Base-by-base conservation (phyloP, 2,329 filamentous ascomycete species). In the Coleophoma cylindrospora region DNA sequence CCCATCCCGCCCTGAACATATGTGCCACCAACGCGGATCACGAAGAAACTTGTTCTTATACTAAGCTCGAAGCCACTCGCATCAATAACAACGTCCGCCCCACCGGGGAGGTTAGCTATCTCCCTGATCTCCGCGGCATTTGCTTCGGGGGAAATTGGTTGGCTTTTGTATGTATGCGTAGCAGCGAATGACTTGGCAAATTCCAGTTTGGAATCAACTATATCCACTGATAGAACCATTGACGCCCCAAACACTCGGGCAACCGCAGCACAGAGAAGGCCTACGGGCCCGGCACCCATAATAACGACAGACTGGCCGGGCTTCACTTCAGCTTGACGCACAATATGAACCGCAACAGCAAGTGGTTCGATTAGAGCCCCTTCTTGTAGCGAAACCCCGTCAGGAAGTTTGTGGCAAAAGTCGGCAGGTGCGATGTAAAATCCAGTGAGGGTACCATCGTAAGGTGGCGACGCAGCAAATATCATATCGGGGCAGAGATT, bases 1-100 rank as follows among this genome's bases (percentile, higher is more conserved):
- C 92, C 92, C 90, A 96, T 95, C 49, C 91, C 91, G 52, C 84
- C 89, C 72, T 95, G 90, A 10, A 95, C 85, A 62, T 89, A 92
- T 13, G 79, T 85, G 33, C 89, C 89, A 50, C 89, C 89, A 41
- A 75, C 75, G 55, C 84, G 79, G 22, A 91, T 78, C 15, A 78
- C 77, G 68, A 91, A 84, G 61, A 92, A 78, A 34, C 79, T 80
- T 0, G 86, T 78, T 70, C 91, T 87, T 61, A 92, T 89, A 10
- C 83, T 87, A 0, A 86, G 81, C 70, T 91, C 87, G 2, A 86
- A 89, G 34, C 89, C 89, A 32, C 81, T 86, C 12, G 88, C 89
- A 66, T 94, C 89, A 61, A 94, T 89, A 38, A 89, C 87, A 0
- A 82, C 82, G 68, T 94, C 89, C 1, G 86, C 87, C 13, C 89